Evolutionary conservation across 495 filamentous ascomycete genomes (phyloP).

Genomic region (Aspergillus biplanus): DNA sequence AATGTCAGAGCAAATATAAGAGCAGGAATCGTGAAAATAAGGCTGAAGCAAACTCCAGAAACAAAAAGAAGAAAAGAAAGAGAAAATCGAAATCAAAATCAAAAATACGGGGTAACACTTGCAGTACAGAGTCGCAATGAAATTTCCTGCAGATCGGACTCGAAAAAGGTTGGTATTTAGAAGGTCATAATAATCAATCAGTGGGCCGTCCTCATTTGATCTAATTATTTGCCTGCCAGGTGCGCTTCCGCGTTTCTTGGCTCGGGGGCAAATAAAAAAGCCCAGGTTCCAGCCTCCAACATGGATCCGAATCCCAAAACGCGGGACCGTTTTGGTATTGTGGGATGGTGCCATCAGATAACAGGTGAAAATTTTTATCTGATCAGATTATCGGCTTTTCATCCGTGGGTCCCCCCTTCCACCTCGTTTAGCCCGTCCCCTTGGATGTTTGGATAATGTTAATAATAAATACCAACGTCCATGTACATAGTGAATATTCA

Average conservation of each 20-base stretch:
- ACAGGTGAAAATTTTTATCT: constrained; percentile 33
- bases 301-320: constrained; percentile 6
- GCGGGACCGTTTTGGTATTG: constrained; percentile 9
- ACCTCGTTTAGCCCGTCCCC: constrained; percentile 6
- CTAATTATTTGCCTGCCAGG: background rate
- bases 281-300: constrained; percentile 1
- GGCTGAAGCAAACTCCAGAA: background rate
- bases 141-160: constrained; percentile 2
- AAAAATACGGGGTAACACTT: background rate
- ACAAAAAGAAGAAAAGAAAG: constrained; percentile 5
- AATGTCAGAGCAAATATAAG: too few species aligned
- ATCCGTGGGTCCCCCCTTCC: background rate
- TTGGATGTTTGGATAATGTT: background rate
- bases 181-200: constrained; percentile 17
- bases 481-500: too few species aligned
- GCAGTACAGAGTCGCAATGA: background rate
- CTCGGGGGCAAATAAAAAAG: background rate
- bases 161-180: background rate
- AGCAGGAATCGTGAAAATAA: too few species aligned
- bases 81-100: background rate
- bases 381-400: constrained; percentile 31
- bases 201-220: constrained; percentile 12
- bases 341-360: constrained; percentile 34
- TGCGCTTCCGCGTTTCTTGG: background rate
- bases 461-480: too few species aligned